Base-by-base conservation (phyloP, 2,329 filamentous ascomycete species). In the Neonectria coccinea region DNA sequence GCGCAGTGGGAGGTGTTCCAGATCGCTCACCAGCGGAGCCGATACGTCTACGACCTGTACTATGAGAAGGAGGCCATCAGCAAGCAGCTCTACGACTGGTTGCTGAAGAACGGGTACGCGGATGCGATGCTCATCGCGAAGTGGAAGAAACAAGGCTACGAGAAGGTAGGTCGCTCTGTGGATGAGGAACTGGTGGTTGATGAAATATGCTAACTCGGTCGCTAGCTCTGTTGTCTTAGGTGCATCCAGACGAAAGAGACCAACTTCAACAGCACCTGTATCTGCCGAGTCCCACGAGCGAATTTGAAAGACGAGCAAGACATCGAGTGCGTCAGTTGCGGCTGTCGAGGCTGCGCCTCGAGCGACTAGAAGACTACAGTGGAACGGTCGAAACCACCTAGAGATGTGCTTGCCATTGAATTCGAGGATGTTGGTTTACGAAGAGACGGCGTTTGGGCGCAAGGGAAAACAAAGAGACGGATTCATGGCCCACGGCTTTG, bases 221-320 rank as follows among this genome's bases (percentile, higher is more conserved):
- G 50, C 25, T 20, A 96, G 92, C 83, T 99, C 47, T 99, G 96
- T 81, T 99, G 96, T 79, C 84, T 97, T 59, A 89, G 94, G 67
- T 99, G 96, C 80, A 95, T 99, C 61, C 96, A 99, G 81, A 97
- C 96, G n/a, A 98, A 98, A 80, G 96, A 99, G 84, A 99, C 96
- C 31, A 99, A 99, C 80, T 99, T 98, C 84, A 96, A 95, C 79
- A 92, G 93, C 69, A 99, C 95, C 1, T 99, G 96, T 78, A 96
- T 99, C 75, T 99, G 96, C 79, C 92, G 96, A 56, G 95, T 99
- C 55, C 96, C 96, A 1, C 91, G 92, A 76, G 91, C 93, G 33
- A 89, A 97, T 78, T 81, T 99, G 76, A 97, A 97, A 80, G 94
- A 97, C 74, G 90, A 93, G 45, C 92, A 96, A 77, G 91, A 92